Conservation (phyloP, 2,329 filamentous ascomycete genomes). For the Ophiocordyceps sinensis region DNA sequence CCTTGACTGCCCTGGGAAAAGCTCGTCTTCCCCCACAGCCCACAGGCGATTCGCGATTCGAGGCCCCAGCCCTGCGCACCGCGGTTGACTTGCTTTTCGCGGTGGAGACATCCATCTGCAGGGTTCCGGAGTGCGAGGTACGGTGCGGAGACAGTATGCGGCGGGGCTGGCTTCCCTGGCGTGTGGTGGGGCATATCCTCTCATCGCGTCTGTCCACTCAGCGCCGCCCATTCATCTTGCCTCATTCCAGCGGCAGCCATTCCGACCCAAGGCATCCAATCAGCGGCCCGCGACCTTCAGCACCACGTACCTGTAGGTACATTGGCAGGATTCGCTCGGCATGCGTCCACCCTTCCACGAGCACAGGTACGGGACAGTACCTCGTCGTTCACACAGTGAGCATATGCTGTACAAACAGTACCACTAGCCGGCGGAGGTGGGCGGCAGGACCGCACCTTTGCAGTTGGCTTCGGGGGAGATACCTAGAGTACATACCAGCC, state of each 20-base stretch:
- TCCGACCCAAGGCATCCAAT: not conserved
- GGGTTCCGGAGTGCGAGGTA: not conserved
- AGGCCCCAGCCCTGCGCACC: slow-evolving; percentile 1
- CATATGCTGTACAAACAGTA: not conserved
- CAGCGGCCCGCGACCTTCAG: not conserved
- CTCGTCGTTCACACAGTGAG: not conserved
- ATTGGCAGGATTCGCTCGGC: not conserved
- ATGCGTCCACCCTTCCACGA: not conserved
- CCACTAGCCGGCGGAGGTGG: no score
- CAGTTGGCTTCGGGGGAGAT: no score
- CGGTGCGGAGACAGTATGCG: slow-evolving; percentile 1
- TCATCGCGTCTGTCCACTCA: slow-evolving; percentile 1
- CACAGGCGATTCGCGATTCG: slow-evolving; percentile 1
- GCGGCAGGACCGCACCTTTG: no score
- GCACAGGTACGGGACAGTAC: not conserved
- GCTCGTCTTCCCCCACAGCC: not conserved
- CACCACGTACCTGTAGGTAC: not conserved
- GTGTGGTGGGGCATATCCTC: not conserved
- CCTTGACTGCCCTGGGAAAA: not conserved
- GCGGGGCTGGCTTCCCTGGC: slow-evolving; percentile 1
- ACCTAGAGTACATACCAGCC: no score
- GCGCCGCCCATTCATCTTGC: not conserved
- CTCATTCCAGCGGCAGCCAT: slow-evolving; percentile 2
- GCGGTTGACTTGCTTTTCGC: slow-evolving; percentile 1
- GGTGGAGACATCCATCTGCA: slow-evolving; percentile 1